phyloP scores from a whole-genome alignment of 805 yeast species.

The Yamadazyma insecticola region DNA sequence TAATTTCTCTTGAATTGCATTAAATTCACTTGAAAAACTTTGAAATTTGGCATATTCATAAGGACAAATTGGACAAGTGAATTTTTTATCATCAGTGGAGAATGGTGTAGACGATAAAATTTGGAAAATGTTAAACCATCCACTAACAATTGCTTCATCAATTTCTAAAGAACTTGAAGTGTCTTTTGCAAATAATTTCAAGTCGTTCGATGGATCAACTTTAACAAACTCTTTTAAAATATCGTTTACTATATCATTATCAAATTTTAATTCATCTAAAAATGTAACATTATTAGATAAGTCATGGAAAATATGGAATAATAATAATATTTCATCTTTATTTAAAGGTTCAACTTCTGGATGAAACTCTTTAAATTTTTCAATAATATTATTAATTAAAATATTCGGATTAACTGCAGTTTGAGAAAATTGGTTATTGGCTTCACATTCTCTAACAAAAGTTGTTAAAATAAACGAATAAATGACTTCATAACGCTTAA shows the following conservation, averaged over 20 bases:
- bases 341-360: slow-evolving; percentile 18
- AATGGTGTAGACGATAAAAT: slow-evolving; percentile 22
- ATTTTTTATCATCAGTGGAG: slow-evolving; percentile 15
- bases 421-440: slow-evolving; percentile 6
- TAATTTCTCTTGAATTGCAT: slow-evolving; percentile 8
- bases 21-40: slow-evolving; percentile 7
- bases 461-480: slow-evolving; percentile 13
- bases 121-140: slow-evolving; percentile 29
- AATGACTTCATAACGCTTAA: no score
- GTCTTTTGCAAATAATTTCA: slow-evolving; percentile 5
- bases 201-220: background rate
- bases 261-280: slow-evolving; percentile 24
- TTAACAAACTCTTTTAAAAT: slow-evolving; percentile 15
- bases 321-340: slow-evolving; percentile 20
- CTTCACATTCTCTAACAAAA: slow-evolving; percentile 21
- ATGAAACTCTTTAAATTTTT: slow-evolving; percentile 16
- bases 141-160: slow-evolving; percentile 12
- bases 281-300: slow-evolving; percentile 21
- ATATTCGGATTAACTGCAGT: slow-evolving; percentile 17
- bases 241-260: slow-evolving; percentile 18
- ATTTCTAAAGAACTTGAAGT: slow-evolving; percentile 13
- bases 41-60: slow-evolving; percentile 16
- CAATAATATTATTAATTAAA: slow-evolving; percentile 17
- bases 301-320: slow-evolving; percentile 24
- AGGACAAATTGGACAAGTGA: slow-evolving; percentile 25